Base-by-base conservation (phyloP, 1,284 basidiomycete genomes). In the Melampsora occidentalis region DNA sequence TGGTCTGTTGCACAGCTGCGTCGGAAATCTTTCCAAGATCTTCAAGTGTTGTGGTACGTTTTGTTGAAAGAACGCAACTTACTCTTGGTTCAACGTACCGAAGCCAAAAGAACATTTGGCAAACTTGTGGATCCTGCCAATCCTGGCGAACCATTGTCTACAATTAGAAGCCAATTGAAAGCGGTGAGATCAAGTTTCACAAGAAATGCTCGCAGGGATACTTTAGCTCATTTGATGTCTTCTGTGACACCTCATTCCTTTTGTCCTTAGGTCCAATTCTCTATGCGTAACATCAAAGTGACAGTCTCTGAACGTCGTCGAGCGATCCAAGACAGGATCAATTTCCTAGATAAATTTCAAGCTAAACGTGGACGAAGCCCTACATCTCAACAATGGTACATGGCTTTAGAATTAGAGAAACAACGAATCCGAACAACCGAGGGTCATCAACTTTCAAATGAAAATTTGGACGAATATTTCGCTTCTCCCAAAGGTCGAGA, bases 1-100 rank as follows among this genome's bases (percentile, higher is more conserved):
- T 97, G 94, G 94, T 87, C 85, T 63, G 90, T 93, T 2, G 86
- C 88, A 18, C 94, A 97, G 81, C 86, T 97, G 68, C 88, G 94
- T 67, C 85, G 90, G 70, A 97, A 97, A 84, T 92, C 89, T 78
- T 97, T 97, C 85, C 87, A 89, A 79, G 94, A 97, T 82, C 85
- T 97, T 79, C 94, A 97, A 83, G 91, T 89, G 22, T 85, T 97
- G 66, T 97, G 95, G 94, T 97, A 95, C 83, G 86, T 97, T 65
- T 85, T 93, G 31, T 82, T 94, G 49, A 87, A 92, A 78, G 95
- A 97, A 83, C 88, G 91, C 10, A 97, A 97, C 84, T 84, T 95
- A 22, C 86, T 97, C 71, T 90, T 90, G 18, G 93, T 93, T n/a
- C 94, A 97, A 83, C 86, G 85, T 78, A 90, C 90, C 79, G 93